Evolutionary conservation across 305 asterid species (phyloP), one percentile per base, ranked within the genome.

Genomic region (Nicotiana rustica): DNA sequence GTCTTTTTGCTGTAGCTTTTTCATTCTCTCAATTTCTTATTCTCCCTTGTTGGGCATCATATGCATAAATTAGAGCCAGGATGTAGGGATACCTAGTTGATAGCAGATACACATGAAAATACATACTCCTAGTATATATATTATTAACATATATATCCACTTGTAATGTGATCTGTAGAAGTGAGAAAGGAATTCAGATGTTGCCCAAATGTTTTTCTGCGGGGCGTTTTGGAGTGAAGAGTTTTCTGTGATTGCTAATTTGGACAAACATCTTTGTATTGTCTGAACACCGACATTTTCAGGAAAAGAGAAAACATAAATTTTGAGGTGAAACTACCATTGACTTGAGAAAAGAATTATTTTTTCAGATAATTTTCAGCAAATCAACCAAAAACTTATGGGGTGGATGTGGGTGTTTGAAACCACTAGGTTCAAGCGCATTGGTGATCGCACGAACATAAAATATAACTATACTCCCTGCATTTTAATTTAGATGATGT

Each of bases 11-110:
- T 67, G 59, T 81, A 81, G 68, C 33, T 81, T 55, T 47, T 25
- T 41, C 44, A 14, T 3, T 41, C 31, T 38, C 41, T 79, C 47
- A 2, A 79, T 1, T 79, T 79, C 80, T 49, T 17, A 0, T 14
- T 79, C 82, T 10, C 64, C 82, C n/a, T 79, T 67, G 65, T 44
- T 64, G 60, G 62, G 62, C 82, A 64, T 73, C 80, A 76, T 41
- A 41, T 81, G 67, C 79, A 56, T 41, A 80, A 35, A 36, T 21
- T 33, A 80, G 29, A 6, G 21, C 47, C 67, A 49, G 83, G 17
- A 19, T 31, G 56, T 55, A 41, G 75, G 33, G 62, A 64, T 79
- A 47, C 75, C 29, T 33, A 81, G 83, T 18, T 55, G 68, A 31
- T 38, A 76, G 67, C 67, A 55, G 80, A 52, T 5, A 17, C 80